Conservation (phyloP, 768 basidiomycete genomes). For the Bullera alba region DNA sequence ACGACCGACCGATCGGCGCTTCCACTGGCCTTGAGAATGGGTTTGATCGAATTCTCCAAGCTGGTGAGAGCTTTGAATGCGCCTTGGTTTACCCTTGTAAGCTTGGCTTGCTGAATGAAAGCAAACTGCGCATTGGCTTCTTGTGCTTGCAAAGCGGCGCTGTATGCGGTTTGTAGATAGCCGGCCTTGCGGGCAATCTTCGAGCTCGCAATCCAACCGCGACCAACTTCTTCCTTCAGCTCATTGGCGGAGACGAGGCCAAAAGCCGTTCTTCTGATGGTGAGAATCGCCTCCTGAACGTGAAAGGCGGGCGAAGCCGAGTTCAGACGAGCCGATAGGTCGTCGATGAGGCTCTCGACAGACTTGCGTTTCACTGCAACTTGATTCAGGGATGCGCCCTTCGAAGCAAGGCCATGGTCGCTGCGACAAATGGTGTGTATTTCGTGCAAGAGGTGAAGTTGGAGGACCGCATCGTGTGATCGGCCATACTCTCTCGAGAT, state of each 20-base stretch:
- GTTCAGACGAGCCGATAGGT: conserved; percentile 55
- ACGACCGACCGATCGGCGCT: background rate
- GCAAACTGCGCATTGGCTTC: conserved; percentile 64
- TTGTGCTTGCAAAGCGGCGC: conserved; percentile 82
- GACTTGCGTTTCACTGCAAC: background rate
- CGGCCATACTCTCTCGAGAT: conserved; percentile 73
- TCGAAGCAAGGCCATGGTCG: conserved; percentile 27
- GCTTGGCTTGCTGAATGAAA: conserved; percentile 85
- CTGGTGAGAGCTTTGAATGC: conserved; percentile 79
- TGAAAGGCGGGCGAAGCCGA: conserved; percentile 80
- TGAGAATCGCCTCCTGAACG: conserved; percentile 77
- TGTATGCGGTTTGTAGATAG: conserved; percentile 94
- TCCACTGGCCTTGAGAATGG: conserved; percentile 10
- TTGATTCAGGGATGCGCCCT: background rate
- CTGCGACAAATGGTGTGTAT: conserved; percentile 54
- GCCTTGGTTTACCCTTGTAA: conserved; percentile 70
- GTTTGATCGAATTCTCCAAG: conserved; percentile 59
- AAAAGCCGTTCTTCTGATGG: conserved; percentile 80
- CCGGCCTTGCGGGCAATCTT: conserved; percentile 93
- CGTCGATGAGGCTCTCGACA: background rate
- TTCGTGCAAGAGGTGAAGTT: conserved; percentile 81
- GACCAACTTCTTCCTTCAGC: conserved; percentile 57
- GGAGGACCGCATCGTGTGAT: conserved; percentile 75
- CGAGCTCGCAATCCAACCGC: conserved; percentile 85
- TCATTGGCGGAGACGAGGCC: conserved; percentile 30